phyloP scores from a whole-genome alignment of 306 rosid species.

The Begonia loranthoides region DNA sequence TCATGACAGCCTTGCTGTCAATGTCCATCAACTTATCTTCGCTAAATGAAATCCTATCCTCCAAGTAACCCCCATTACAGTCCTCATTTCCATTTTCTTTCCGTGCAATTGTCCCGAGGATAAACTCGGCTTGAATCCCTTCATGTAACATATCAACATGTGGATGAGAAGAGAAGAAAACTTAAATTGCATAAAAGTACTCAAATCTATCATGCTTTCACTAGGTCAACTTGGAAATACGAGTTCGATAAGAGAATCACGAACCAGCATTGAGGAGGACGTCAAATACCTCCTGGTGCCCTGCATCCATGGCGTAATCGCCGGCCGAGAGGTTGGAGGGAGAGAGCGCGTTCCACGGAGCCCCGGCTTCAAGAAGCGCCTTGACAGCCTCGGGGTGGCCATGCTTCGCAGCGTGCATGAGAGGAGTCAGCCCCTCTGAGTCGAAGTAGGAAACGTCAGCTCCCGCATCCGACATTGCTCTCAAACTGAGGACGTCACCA shows the following conservation, averaged over 20 bases:
- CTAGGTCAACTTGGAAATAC: too few species aligned
- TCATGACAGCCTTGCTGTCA: slow-evolving; percentile 82
- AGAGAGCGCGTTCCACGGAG: slow-evolving; percentile 92
- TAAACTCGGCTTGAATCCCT: slow-evolving; percentile 84
- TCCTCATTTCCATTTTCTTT: slow-evolving; percentile 24
- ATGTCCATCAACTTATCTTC: slow-evolving; percentile 84
- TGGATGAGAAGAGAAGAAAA: too few species aligned
- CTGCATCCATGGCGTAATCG: slow-evolving; percentile 57
- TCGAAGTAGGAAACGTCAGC: slow-evolving; percentile 54
- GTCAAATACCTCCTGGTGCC: slow-evolving; percentile 48
- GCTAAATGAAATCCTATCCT: slow-evolving; percentile 70
- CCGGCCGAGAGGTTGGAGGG: slow-evolving; percentile 72
- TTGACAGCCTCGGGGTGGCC: slow-evolving; percentile 48
- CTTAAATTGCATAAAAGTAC: too few species aligned
- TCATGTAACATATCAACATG: not conserved
- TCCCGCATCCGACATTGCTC: slow-evolving; percentile 37
- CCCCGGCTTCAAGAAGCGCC: slow-evolving; percentile 59
- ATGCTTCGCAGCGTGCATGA: slow-evolving; percentile 76
- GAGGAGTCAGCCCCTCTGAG: slow-evolving; percentile 59
- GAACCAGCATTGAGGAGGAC: slow-evolving; percentile 66
- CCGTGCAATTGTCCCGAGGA: slow-evolving; percentile 73
- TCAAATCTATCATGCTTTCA: too few species aligned
- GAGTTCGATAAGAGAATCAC: not conserved
- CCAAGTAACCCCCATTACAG: slow-evolving; percentile 44
- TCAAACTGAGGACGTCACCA: slow-evolving; percentile 43